phyloP scores from a whole-genome alignment of 805 yeast genomes.

The Schwanniomyces occidentalis region DNA sequence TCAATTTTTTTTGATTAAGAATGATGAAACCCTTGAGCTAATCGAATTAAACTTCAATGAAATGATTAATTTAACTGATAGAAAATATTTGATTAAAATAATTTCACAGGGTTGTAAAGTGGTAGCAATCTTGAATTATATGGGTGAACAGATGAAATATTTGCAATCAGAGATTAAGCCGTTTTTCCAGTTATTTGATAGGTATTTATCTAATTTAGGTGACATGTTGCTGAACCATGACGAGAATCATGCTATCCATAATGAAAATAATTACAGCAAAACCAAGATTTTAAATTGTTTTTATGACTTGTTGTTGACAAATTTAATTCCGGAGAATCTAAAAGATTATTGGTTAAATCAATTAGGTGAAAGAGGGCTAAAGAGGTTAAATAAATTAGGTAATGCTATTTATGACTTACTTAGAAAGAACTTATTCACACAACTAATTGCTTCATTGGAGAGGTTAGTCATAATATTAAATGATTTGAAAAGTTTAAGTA shows the following conservation, averaged over 20 bases:
- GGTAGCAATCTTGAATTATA: constrained; percentile 23
- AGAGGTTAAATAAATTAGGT: constrained; percentile 54
- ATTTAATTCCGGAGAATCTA: constrained; percentile 49
- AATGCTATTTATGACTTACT: constrained; percentile 50
- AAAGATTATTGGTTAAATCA: constrained; percentile 64
- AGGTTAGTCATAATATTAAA: constrained; percentile 48
- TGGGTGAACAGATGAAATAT: constrained; percentile 19
- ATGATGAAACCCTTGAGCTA: constrained; percentile 11
- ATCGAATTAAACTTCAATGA: constrained; percentile 16
- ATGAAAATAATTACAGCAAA: neutral
- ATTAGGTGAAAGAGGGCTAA: constrained; percentile 65
- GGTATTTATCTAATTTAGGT: constrained; percentile 32
- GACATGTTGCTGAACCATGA: constrained; percentile 22
- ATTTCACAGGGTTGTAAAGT: constrained; percentile 26
- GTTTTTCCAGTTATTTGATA: constrained; percentile 27
- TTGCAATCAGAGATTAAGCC: constrained; percentile 23
- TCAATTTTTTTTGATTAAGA: constrained; percentile 26
- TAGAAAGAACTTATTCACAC: constrained; percentile 47
- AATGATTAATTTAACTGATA: constrained; percentile 5
- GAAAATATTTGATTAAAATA: constrained; percentile 19
- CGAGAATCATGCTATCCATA: constrained; percentile 29
- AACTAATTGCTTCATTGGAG: constrained; percentile 57
- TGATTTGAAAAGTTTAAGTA: constrained; percentile 40
- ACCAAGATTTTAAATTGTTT: constrained; percentile 25
- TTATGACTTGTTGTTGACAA: constrained; percentile 52